These are phyloP conservation scores for Fusarium brevicatenulatum DNA, from an alignment of 2,329 filamentous ascomycete species.

Conservation along the genomic window DNA sequence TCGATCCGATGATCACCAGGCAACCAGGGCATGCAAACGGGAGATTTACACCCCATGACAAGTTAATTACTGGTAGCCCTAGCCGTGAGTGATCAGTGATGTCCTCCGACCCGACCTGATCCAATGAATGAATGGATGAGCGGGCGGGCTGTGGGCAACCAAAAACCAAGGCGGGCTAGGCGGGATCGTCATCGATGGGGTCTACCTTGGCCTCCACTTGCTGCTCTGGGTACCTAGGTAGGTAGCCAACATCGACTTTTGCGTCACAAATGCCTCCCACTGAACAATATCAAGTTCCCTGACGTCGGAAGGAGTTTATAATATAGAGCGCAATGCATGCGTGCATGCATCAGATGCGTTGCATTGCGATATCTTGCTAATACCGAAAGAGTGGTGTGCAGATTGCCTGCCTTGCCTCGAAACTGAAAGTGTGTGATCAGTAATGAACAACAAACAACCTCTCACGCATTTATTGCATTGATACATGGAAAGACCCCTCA, in stretches of 20 bases:
- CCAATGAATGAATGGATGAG: neutral
- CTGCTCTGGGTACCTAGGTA: neutral
- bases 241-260: neutral
- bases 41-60: slow-evolving; percentile 22
- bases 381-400: neutral
- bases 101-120: neutral
- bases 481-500: neutral
- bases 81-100: slow-evolving; percentile 20
- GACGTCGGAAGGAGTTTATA: neutral
- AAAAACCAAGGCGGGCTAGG: neutral
- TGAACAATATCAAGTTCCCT: neutral
- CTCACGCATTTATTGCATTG: neutral
- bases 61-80: neutral
- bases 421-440: neutral
- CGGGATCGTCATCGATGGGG: slow-evolving; percentile 17
- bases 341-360: neutral
- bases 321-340: neutral
- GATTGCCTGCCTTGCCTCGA: neutral
- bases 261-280: slow-evolving; percentile 5
- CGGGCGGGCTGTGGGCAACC: neutral
- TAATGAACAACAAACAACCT: neutral
- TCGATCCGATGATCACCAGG: neutral
- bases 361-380: neutral
- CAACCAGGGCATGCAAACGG: slow-evolving; percentile 3
- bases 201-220: neutral